Percentiles rank a stretch among this genome's conserved stretches.
Conservation (phyloP, 129 eudicot genomes). For the Cynara cardunculus region DNA sequence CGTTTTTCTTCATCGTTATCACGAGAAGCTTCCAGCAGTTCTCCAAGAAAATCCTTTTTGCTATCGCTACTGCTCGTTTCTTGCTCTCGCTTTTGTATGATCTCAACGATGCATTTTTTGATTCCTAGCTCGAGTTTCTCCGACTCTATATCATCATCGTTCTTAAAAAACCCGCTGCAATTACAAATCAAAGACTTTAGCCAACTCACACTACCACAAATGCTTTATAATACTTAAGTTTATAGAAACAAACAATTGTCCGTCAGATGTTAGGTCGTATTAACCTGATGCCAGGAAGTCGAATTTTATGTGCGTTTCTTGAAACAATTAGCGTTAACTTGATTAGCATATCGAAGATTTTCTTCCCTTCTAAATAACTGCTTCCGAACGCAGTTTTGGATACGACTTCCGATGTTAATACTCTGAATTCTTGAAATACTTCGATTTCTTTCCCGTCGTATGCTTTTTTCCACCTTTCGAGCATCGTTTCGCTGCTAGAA, state of each 20-base stretch:
- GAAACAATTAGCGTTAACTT: conserved; percentile 42
- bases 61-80: neutral
- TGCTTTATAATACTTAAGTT: neutral
- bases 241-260: neutral
- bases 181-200: neutral
- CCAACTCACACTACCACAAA: neutral
- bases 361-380: conserved; percentile 64
- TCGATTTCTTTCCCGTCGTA: conserved; percentile 60
- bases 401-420: conserved; percentile 58
- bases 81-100: conserved; percentile 44
- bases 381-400: conserved; percentile 79
- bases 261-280: neutral
- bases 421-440: conserved; percentile 59
- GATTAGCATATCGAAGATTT: conserved; percentile 57
- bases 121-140: conserved; percentile 68
- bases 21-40: conserved; percentile 36
- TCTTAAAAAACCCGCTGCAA: conserved; percentile 36
- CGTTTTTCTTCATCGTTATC: conserved; percentile 26
- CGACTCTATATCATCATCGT: conserved; percentile 45
- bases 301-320: conserved; percentile 46
- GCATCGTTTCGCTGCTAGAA: conserved; percentile 41
- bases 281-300: conserved; percentile 54
- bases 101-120: conserved; percentile 39
- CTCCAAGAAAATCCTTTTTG: conserved; percentile 49
- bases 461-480: conserved; percentile 50